Percentiles rank a stretch among this genome's conserved stretches.
These are phyloP conservation scores for Fraxinus quadrangulata DNA, from an alignment of 257 asterid species.

Conservation along the genomic window DNA sequence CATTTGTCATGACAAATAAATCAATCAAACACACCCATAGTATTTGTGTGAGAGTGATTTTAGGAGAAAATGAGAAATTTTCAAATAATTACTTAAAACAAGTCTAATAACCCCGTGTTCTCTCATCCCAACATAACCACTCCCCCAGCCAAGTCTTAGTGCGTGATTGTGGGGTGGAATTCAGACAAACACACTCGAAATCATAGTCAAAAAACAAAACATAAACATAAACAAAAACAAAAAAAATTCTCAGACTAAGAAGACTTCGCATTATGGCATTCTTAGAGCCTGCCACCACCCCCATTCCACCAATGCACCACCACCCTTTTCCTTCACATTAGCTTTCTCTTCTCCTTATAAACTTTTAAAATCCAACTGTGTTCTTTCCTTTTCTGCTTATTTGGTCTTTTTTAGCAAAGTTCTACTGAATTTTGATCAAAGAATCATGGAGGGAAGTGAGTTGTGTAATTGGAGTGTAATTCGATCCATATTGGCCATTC, in stretches of 20 bases:
- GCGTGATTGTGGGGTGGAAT: not conserved
- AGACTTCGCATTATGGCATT: not conserved
- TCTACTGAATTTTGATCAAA: not conserved
- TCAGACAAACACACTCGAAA: not conserved
- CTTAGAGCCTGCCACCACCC: not conserved
- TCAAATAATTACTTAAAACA: too few relatives aligned
- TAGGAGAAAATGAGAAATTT: too few relatives aligned
- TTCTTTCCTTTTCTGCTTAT: not conserved
- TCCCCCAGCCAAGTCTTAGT: not conserved
- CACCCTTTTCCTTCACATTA: not conserved
- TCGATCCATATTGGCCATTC: conserved; percentile 39
- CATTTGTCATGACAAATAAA: too few relatives aligned
- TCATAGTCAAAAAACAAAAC: not conserved
- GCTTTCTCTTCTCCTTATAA: not conserved
- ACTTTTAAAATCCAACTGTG: conserved; percentile 22
- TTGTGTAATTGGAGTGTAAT: conserved; percentile 38
- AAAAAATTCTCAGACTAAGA: too few relatives aligned
- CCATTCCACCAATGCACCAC: not conserved
- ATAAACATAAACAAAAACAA: too few relatives aligned
- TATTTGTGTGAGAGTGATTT: too few relatives aligned
- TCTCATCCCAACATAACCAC: not conserved
- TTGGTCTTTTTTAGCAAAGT: not conserved
- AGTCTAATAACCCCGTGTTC: not conserved
- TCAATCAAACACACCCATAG: too few relatives aligned
- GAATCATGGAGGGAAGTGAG: conserved; percentile 34